Evolutionary conservation across 2,329 filamentous ascomycete genomes (phyloP).

Genomic region (Talaromyces piceae): DNA sequence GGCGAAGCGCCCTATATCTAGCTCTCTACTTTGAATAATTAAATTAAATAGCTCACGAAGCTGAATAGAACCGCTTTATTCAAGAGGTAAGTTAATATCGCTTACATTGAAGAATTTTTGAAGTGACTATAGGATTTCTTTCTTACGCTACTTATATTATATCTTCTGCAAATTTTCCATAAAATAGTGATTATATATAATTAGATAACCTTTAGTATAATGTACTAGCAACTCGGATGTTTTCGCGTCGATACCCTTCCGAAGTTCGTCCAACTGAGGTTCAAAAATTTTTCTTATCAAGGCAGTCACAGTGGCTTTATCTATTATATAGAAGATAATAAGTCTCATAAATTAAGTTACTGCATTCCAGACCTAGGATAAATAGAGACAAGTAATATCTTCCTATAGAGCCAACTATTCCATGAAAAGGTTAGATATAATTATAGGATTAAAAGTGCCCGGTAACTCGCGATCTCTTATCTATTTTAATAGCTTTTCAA

Average conservation of each 20-base stretch:
- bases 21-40: slow-evolving; percentile 18
- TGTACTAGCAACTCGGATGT: background rate
- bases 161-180: slow-evolving; percentile 25
- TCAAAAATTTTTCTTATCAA: slow-evolving; percentile 35
- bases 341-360: slow-evolving; percentile 29
- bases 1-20: slow-evolving; percentile 31
- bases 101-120: background rate
- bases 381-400: slow-evolving; percentile 28
- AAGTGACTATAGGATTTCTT: slow-evolving; percentile 3
- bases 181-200: slow-evolving; percentile 25
- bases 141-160: slow-evolving; percentile 11
- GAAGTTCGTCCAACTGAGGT: slow-evolving; percentile 32
- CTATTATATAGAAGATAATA: slow-evolving; percentile 30
- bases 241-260: slow-evolving; percentile 33
- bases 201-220: background rate
- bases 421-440: slow-evolving; percentile 53
- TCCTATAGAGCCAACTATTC: slow-evolving; percentile 53
- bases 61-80: background rate
- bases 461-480: slow-evolving; percentile 51
- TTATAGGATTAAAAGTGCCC: slow-evolving; percentile 53
- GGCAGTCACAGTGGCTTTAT: slow-evolving; percentile 32
- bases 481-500: slow-evolving; percentile 32
- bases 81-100: background rate
- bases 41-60: slow-evolving; percentile 13
- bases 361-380: slow-evolving; percentile 27